phyloP scores from a whole-genome alignment of 352 stramenopile genomes.

The Hyaloperonospora brassicae region DNA sequence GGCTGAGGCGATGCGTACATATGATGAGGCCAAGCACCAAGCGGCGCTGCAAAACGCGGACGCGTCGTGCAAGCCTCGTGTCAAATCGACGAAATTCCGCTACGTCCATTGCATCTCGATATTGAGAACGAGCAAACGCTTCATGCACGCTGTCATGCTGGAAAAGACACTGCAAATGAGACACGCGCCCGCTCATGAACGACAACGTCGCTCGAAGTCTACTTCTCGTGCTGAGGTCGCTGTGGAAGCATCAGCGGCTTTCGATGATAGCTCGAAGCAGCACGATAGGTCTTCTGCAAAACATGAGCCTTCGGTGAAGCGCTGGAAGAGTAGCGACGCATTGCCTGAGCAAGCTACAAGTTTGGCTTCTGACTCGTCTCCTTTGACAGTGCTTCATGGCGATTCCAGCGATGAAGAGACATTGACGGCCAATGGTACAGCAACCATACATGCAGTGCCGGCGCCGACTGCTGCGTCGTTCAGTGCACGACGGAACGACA shows the following conservation, averaged over 20 bases:
- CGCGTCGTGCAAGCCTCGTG: constrained; percentile 15
- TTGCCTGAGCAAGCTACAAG: constrained; percentile 5
- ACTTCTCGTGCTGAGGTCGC: constrained; percentile 4
- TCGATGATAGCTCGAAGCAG: constrained; percentile 9
- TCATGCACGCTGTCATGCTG: constrained; percentile 25
- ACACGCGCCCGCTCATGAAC: constrained; percentile 8
- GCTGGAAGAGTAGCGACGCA: constrained; percentile 10
- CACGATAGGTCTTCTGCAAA: constrained; percentile 3
- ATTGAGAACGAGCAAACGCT: constrained; percentile 22
- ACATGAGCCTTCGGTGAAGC: constrained; percentile 6
- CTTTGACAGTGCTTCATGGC: constrained; percentile 12
- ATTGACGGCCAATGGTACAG: constrained; percentile 6
- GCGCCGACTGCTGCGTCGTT: neutral
- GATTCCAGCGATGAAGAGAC: constrained; percentile 16
- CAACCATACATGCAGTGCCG: neutral
- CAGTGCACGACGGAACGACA: neutral
- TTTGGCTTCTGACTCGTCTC: constrained; percentile 12
- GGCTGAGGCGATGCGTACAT: constrained; percentile 11
- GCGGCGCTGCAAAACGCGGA: constrained; percentile 7
- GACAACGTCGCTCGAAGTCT: constrained; percentile 10
- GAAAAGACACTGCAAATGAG: constrained; percentile 16
- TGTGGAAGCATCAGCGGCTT: constrained; percentile 11
- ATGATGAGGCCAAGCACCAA: constrained; percentile 21
- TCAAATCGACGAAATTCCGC: constrained; percentile 19
- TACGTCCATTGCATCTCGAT: constrained; percentile 23